phyloP scores from a whole-genome alignment of 148 eudicot species.

The Cornus controversa region DNA sequence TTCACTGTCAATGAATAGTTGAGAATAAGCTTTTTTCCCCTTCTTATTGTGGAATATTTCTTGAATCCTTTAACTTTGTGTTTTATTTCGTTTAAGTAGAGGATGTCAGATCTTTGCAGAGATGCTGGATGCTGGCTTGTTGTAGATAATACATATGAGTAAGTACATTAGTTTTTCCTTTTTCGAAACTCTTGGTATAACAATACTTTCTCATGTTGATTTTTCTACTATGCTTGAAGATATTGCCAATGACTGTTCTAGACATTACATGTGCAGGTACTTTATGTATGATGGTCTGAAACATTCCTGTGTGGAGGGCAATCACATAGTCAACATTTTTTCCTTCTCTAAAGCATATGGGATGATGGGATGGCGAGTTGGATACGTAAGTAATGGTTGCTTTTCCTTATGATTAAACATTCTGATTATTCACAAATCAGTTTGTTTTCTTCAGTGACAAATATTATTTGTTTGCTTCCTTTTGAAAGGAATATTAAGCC shows the following conservation, averaged over 20 bases:
- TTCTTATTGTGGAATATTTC: slow-evolving; percentile 5
- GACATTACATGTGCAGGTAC: slow-evolving; percentile 47
- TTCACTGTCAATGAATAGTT: not conserved
- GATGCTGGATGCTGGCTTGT: slow-evolving; percentile 93
- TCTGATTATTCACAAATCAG: not conserved
- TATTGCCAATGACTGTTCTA: not conserved
- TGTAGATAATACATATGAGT: slow-evolving; percentile 99
- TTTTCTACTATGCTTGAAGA: not conserved
- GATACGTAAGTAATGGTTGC: slow-evolving; percentile 68
- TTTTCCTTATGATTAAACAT: not conserved
- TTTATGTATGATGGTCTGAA: slow-evolving; percentile 94
- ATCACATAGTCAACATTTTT: slow-evolving; percentile 87
- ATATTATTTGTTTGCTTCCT: not conserved
- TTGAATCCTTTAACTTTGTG: slow-evolving; percentile 19
- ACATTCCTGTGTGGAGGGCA: slow-evolving; percentile 83
- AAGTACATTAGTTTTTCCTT: slow-evolving; percentile 33
- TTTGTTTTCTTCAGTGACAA: not conserved
- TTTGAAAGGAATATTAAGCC: not conserved
- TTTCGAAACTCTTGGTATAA: not conserved
- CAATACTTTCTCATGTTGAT: not conserved
- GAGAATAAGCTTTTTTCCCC: not conserved
- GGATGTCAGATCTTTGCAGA: slow-evolving; percentile 86
- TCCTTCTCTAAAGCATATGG: slow-evolving; percentile 98
- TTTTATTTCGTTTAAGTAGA: slow-evolving; percentile 41
- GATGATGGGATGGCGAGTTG: slow-evolving; percentile 99